Conservation (phyloP, 352 stramenopile species). For the Phytopythium mirpurense region DNA sequence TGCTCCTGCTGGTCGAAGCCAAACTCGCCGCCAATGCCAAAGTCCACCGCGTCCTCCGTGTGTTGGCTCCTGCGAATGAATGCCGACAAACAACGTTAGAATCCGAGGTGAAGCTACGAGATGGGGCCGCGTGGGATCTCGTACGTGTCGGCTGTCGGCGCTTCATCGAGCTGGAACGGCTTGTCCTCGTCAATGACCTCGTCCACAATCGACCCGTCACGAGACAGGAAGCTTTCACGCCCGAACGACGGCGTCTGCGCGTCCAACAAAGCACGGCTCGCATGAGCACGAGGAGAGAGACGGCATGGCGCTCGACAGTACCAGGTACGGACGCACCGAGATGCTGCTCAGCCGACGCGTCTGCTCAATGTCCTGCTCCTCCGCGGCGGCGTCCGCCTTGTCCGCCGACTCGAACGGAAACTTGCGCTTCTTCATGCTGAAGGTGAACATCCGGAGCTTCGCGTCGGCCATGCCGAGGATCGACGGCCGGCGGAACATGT, state of each 20-base stretch:
- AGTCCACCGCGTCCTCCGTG: slow-evolving; percentile 34
- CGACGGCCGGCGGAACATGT: slow-evolving; percentile 60
- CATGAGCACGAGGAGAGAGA: no score
- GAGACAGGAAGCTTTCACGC: slow-evolving; percentile 5
- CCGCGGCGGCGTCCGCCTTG: slow-evolving; percentile 5
- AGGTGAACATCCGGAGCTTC: slow-evolving; percentile 69
- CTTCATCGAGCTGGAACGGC: slow-evolving; percentile 35
- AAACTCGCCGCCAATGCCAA: slow-evolving; percentile 46
- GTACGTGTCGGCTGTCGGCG: slow-evolving; percentile 19
- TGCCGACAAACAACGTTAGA: not conserved
- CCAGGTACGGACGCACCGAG: slow-evolving; percentile 51
- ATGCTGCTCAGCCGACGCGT: slow-evolving; percentile 59
- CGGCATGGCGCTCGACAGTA: no score
- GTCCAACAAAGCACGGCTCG: not conserved
- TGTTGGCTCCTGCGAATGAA: slow-evolving; percentile 7
- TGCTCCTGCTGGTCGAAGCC: slow-evolving; percentile 42
- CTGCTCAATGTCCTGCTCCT: slow-evolving; percentile 52
- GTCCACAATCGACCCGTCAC: slow-evolving; percentile 1
- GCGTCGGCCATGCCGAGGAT: slow-evolving; percentile 53
- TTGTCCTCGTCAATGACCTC: slow-evolving; percentile 25
- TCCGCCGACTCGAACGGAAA: slow-evolving; percentile 51
- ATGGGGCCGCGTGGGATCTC: not conserved
- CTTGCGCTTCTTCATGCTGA: slow-evolving; percentile 85
- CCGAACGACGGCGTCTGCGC: slow-evolving; percentile 1
- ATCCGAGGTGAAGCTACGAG: not conserved